Evolutionary conservation across 257 asterid species (phyloP), one percentile per base, ranked within the genome.

Genomic region (Solanum appendiculatum): DNA sequence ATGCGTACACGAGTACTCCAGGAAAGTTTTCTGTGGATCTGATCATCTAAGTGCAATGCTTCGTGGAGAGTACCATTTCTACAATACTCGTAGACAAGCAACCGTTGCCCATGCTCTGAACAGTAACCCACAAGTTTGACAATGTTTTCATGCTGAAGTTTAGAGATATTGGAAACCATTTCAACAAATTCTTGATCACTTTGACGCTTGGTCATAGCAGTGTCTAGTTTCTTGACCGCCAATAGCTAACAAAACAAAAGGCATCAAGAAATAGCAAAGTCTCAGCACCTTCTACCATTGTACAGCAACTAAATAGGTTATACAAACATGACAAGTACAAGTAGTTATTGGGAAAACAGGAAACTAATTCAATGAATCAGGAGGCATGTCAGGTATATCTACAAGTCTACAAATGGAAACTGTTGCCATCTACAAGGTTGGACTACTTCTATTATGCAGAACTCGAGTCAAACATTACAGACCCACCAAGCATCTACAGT

Each of bases 141-240:
- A 75, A 97, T 91, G 86, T 94, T 94, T 64, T 90, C 89, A 77
- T 95, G 99, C 69, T 87, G 89, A 82, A 95, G 93, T 88, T 91
- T 91, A 20, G 96, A 90, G 64, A 97, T 88, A 34, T 86, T 91
- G 13, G 95, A 89, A 40, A 95, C 97, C 70, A 97, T 92, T 84
- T 93, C 94, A n/a, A 95, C 89, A 89, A 97, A 95, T 70, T 93
- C 97, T 33, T 74, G 89, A 87, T 94, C 96, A 12, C 89, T 94
- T 88, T 94, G 87, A 88, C 86, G 91, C 73, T 85, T 93, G 39
- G 95, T 87, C 44, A 89, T 92, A 34, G 88, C 88, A 66, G 86
- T 86, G 72, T 97, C 94, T 89, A 97, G 92, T 88, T 97, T 97
- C 94, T 95, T 97, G 86, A 97, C 94, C 3, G 98, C 99, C 84